Evolutionary conservation across 2,329 filamentous ascomycete species (phyloP).

Genomic region (Clonostachys sp.): DNA sequence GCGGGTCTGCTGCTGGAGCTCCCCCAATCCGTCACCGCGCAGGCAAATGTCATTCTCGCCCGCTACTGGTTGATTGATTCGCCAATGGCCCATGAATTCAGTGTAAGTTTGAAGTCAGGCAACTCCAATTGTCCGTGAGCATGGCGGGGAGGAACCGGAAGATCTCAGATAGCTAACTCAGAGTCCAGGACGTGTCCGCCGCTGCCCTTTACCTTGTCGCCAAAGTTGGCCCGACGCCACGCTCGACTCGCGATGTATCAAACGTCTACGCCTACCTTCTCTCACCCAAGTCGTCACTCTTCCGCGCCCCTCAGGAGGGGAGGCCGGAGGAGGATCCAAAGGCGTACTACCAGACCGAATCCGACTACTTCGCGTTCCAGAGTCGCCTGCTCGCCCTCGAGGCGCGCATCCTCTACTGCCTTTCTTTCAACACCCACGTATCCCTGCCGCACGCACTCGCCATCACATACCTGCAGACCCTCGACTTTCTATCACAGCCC

Average conservation of each 20-base stretch:
- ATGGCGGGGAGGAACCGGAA: neutral
- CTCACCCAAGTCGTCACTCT: constrained; percentile 54
- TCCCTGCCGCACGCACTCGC: constrained; percentile 81
- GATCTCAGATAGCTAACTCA: too few relatives aligned
- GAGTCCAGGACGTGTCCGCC: constrained; percentile 69
- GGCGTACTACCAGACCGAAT: constrained; percentile 68
- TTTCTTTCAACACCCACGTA: constrained; percentile 82
- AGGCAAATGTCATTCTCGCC: constrained; percentile 76
- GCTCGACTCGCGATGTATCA: constrained; percentile 73
- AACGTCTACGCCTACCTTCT: constrained; percentile 82
- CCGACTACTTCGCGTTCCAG: constrained; percentile 62
- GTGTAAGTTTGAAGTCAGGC: constrained; percentile 24
- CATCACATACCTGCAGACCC: constrained; percentile 86
- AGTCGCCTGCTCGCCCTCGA: constrained; percentile 68
- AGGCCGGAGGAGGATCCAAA: constrained; percentile 34
- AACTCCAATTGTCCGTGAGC: neutral
- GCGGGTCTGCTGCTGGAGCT: constrained; percentile 78
- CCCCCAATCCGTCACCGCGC: constrained; percentile 80
- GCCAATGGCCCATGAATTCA: constrained; percentile 54
- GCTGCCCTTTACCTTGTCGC: constrained; percentile 75
- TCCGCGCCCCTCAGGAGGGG: constrained; percentile 29
- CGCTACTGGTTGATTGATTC: constrained; percentile 69
- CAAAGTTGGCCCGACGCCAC: constrained; percentile 75
- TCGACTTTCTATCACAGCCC: constrained; percentile 57
- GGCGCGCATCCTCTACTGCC: constrained; percentile 66